Percentiles rank a stretch among this genome's conserved stretches.
These are phyloP conservation scores for Hypomontagnella submonticulosa DNA, from an alignment of 495 filamentous ascomycete genomes.

Conservation along the genomic window DNA sequence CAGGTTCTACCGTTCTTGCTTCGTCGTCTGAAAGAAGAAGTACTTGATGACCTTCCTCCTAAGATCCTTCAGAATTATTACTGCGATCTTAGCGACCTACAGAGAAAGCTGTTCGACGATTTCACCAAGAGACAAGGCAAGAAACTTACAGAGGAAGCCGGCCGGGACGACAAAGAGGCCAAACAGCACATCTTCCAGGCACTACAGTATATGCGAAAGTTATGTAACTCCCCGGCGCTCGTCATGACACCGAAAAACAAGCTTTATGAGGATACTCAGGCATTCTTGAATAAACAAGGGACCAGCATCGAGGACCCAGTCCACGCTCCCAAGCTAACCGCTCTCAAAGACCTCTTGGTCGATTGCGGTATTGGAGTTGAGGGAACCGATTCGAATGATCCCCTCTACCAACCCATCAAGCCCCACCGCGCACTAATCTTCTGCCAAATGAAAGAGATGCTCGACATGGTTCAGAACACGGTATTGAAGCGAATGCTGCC, in stretches of 20 bases:
- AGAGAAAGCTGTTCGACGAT: conserved; percentile 94
- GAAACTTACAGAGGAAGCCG: conserved; percentile 79
- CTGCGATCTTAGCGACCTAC: conserved; percentile 95
- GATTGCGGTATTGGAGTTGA: conserved; percentile 94
- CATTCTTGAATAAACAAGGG: conserved; percentile 73
- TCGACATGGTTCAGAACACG: conserved; percentile 95
- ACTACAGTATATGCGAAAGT: conserved; percentile 97
- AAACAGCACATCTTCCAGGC: conserved; percentile 99
- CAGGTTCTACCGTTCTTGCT: conserved; percentile 97
- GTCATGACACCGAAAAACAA: conserved; percentile 95
- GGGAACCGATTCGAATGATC: conserved; percentile 71
- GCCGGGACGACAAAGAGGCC: conserved; percentile 82
- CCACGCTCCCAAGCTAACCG: conserved; percentile 92
- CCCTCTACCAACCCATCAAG: conserved; percentile 77
- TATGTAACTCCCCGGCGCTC: conserved; percentile 95
- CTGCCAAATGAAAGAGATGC: conserved; percentile 99
- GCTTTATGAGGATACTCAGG: conserved; percentile 86
- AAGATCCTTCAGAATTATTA: conserved; percentile 99
- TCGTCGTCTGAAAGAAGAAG: conserved; percentile 96
- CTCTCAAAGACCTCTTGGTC: conserved; percentile 86
- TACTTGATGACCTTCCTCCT: conserved; percentile 93
- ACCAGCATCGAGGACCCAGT: conserved; percentile 82
- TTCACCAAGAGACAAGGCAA: conserved; percentile 93
- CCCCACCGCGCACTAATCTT: conserved; percentile 96
- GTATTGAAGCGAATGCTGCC: conserved; percentile 88